A percentile compares a stretch with the other conserved stretches of the same genome.
phyloP scores from a whole-genome alignment of 1,139 yeast genomes.

The Scheffersomyces cryptocercus region DNA sequence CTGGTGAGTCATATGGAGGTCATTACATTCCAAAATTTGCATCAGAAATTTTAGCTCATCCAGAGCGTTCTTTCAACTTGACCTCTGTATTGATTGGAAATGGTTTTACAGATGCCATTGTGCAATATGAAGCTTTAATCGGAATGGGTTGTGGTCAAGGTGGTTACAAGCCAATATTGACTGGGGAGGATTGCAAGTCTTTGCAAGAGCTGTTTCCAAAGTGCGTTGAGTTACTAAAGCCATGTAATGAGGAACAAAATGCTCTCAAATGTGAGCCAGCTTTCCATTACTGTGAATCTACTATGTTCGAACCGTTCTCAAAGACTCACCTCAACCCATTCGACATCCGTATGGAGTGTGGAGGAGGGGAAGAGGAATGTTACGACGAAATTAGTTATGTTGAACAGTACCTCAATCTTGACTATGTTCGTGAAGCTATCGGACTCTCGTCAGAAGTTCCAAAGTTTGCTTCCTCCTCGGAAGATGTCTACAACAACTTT shows the following conservation, averaged over 20 bases:
- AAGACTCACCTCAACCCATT: conserved; percentile 90
- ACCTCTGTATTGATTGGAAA: conserved; percentile 75
- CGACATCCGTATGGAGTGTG: conserved; percentile 81
- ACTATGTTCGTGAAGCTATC: conserved; percentile 67
- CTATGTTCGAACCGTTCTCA: conserved; percentile 1
- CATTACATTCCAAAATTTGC: conserved; percentile 82
- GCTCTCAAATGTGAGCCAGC: conserved; percentile 13
- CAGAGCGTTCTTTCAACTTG: conserved; percentile 63
- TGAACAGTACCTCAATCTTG: conserved; percentile 64
- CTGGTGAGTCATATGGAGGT: conserved; percentile 87
- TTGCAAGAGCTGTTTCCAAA: conserved; percentile 8
- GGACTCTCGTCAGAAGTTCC: conserved; percentile 78
- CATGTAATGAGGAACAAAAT: conserved; percentile 8
- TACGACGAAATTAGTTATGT: conserved; percentile 67
- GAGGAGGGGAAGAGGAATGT: conserved; percentile 55
- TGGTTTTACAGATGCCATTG: conserved; percentile 74
- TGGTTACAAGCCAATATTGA: conserved; percentile 64
- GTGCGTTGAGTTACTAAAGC: conserved; percentile 9
- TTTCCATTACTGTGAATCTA: conserved; percentile 5
- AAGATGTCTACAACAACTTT: conserved; percentile 76
- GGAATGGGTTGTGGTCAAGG: conserved; percentile 78
- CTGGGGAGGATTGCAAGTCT: conserved; percentile 53
- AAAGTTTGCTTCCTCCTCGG: conserved; percentile 75
- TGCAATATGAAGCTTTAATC: conserved; percentile 56
- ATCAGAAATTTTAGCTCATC: conserved; percentile 61